Evolutionary conservation across 495 filamentous ascomycete species (phyloP).

Genomic region (Hypoxylon trugodes): DNA sequence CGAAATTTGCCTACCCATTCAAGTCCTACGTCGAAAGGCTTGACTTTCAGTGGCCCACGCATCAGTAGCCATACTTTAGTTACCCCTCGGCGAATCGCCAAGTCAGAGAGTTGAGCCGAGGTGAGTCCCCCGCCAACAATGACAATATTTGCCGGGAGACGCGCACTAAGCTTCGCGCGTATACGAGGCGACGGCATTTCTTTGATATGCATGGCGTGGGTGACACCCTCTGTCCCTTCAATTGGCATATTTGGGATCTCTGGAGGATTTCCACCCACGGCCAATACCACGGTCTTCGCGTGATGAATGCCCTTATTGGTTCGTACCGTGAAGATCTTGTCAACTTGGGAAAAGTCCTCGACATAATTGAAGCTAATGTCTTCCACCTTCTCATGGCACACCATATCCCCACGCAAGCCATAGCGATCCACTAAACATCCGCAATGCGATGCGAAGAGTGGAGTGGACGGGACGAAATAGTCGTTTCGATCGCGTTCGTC

Average conservation of each 20-base stretch:
- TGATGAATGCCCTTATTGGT: constrained; percentile 57
- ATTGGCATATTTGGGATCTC: constrained; percentile 54
- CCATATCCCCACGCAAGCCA: constrained; percentile 51
- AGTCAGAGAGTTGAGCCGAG: constrained; percentile 66
- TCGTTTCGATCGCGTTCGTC: constrained; percentile 72
- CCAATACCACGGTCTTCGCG: constrained; percentile 63
- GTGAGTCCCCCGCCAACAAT: constrained; percentile 70
- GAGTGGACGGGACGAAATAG: constrained; percentile 67
- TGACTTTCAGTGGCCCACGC: constrained; percentile 66
- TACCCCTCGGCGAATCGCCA: constrained; percentile 62
- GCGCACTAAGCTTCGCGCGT: constrained; percentile 55
- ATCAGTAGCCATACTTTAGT: constrained; percentile 65
- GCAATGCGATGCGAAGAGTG: constrained; percentile 67
- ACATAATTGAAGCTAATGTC: constrained; percentile 60
- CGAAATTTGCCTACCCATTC: constrained; percentile 73
- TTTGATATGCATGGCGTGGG: constrained; percentile 65
- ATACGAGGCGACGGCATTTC: constrained; percentile 57
- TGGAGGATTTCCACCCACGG: constrained; percentile 64
- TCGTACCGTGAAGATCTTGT: constrained; percentile 62
- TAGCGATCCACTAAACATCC: constrained; percentile 61
- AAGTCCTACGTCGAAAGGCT: constrained; percentile 70
- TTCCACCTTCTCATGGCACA: constrained; percentile 58
- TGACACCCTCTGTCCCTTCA: constrained; percentile 56
- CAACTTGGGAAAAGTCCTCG: constrained; percentile 35
- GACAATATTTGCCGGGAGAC: constrained; percentile 60